A percentile compares a stretch with the other conserved stretches of the same genome.
These are phyloP conservation scores for Vanrija sp. DNA, from an alignment of 1,284 basidiomycete genomes.

Conservation along the genomic window DNA sequence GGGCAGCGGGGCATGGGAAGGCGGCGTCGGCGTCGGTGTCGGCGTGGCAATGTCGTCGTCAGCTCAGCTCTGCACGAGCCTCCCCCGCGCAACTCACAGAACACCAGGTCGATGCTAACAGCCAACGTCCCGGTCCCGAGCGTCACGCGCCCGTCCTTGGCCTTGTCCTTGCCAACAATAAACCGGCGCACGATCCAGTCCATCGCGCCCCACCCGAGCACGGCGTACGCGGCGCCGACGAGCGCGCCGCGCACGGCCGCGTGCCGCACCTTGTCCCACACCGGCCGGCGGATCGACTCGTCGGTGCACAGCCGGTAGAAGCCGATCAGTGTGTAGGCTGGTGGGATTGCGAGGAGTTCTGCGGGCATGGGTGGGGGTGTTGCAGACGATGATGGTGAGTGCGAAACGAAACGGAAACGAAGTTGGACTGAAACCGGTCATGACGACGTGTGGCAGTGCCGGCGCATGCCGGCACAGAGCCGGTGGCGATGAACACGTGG, in stretches of 20 bases:
- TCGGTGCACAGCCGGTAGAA: conserved; percentile 45
- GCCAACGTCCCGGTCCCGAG: conserved; percentile 27
- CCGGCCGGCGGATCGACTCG: conserved; percentile 38
- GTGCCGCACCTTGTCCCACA: conserved; percentile 47
- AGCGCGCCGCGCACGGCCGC: conserved; percentile 41
- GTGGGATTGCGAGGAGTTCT: conserved; percentile 45
- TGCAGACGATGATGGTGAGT: background rate
- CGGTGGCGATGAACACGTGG: too few relatives aligned
- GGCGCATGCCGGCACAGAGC: too few relatives aligned
- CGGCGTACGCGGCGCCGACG: conserved; percentile 38
- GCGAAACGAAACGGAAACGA: too few relatives aligned
- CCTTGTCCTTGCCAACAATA: conserved; percentile 23
- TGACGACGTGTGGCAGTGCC: too few relatives aligned
- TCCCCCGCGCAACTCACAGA: conserved; percentile 30
- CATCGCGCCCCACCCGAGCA: conserved; percentile 35
- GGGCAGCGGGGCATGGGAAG: background rate
- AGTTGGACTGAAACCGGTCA: too few relatives aligned
- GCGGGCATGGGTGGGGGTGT: conserved; percentile 38
- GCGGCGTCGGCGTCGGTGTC: background rate
- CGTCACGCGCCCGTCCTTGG: conserved; percentile 19
- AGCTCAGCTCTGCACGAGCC: background rate
- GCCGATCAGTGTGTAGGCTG: conserved; percentile 43
- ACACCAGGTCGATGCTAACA: conserved; percentile 33
- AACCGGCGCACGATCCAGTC: conserved; percentile 43
- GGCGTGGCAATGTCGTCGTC: background rate